These are phyloP conservation scores for Saccharomycopsis amapae DNA, from an alignment of 805 yeast species.

Conservation along the genomic window DNA sequence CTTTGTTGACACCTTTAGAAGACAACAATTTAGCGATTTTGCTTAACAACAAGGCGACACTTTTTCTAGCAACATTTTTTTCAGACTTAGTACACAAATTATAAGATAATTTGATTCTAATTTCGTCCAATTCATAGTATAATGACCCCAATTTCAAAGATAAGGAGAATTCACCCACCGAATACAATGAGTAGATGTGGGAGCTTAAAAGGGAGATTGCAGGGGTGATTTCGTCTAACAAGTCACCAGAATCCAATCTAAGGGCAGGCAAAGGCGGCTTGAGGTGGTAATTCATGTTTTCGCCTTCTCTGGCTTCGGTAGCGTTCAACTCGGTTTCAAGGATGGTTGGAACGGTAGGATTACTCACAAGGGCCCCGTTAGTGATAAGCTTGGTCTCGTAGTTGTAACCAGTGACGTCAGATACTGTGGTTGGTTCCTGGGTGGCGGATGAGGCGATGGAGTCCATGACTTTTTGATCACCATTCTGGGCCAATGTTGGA, in stretches of 20 bases:
- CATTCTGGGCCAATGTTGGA: slow-evolving; percentile 26
- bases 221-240: slow-evolving; percentile 51
- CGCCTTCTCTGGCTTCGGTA: slow-evolving; percentile 28
- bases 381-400: slow-evolving; percentile 18
- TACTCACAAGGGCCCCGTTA: slow-evolving; percentile 24
- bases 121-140: slow-evolving; percentile 51
- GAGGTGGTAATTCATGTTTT: slow-evolving; percentile 24
- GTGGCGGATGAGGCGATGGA: slow-evolving; percentile 4
- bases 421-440: slow-evolving; percentile 25
- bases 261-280: slow-evolving; percentile 53
- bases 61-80: slow-evolving; percentile 38
- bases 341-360: slow-evolving; percentile 29
- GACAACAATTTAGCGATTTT: slow-evolving; percentile 56
- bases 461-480: slow-evolving; percentile 19
- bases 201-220: slow-evolving; percentile 51
- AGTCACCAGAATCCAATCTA: slow-evolving; percentile 35
- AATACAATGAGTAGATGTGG: slow-evolving; percentile 62
- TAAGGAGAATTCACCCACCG: slow-evolving; percentile 61
- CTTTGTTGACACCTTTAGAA: slow-evolving; percentile 30
- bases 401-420: slow-evolving; percentile 21
- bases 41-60: slow-evolving; percentile 45
- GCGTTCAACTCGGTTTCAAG: slow-evolving; percentile 30
- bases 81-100: slow-evolving; percentile 51
- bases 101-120: slow-evolving; percentile 45
- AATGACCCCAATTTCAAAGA: slow-evolving; percentile 48